Evolutionary conservation across 2,329 filamentous ascomycete genomes (phyloP).

Genomic region (Aspergillus neoniger): DNA sequence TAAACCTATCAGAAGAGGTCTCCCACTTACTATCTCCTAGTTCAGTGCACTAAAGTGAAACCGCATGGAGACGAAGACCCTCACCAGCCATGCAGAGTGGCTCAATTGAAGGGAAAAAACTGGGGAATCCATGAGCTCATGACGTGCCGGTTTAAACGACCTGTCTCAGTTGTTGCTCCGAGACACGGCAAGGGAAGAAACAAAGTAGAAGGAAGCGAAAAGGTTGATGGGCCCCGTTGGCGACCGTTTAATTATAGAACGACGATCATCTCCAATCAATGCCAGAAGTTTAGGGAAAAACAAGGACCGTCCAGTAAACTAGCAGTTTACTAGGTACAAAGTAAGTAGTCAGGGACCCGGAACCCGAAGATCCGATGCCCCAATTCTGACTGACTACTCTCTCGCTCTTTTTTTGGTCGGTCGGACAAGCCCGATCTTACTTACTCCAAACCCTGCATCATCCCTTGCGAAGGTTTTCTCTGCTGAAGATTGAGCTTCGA

Average conservation of each 20-base stretch:
- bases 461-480: too few species aligned
- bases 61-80: conserved; percentile 7
- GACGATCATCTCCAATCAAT: background rate
- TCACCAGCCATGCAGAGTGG: background rate
- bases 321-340: too few species aligned
- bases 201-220: background rate
- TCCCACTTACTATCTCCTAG: too few species aligned
- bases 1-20: conserved; percentile 10
- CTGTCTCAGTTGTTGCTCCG: conserved; percentile 1
- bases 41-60: conserved; percentile 10
- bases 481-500: background rate
- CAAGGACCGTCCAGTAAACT: too few species aligned
- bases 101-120: background rate
- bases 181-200: background rate
- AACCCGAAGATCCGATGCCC: background rate
- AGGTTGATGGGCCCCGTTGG: too few species aligned
- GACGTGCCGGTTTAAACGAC: background rate
- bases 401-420: background rate
- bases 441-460: too few species aligned
- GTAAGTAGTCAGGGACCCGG: background rate
- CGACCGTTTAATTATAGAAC: background rate
- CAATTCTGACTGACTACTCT: background rate
- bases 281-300: background rate
- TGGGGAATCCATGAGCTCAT: background rate
- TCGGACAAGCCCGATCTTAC: background rate